These are phyloP conservation scores for Saccharomyces eubayanus DNA, from an alignment of 805 yeast genomes.

Conservation along the genomic window DNA sequence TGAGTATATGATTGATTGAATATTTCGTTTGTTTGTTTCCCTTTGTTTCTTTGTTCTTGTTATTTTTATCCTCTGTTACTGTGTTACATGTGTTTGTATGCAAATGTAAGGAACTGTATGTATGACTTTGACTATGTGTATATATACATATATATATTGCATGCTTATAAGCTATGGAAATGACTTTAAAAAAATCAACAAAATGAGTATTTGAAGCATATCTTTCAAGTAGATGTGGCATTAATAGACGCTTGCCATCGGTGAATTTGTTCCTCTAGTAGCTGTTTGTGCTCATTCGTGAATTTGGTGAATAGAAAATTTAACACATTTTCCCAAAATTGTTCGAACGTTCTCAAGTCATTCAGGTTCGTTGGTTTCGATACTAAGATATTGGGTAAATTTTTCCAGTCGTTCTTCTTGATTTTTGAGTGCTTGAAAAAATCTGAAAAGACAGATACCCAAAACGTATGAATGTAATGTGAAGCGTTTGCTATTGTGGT, in stretches of 20 bases:
- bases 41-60: not conserved
- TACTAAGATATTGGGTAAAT: conserved; percentile 16
- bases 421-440: conserved; percentile 32
- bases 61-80: not conserved
- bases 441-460: conserved; percentile 51
- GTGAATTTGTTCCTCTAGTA: not conserved
- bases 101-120: not conserved
- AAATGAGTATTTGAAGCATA: not conserved
- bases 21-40: not conserved
- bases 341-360: conserved; percentile 35
- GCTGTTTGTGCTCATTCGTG: not conserved
- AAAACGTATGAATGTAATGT: conserved; percentile 36
- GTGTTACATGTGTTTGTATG: not conserved
- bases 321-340: conserved; percentile 40
- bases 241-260: not conserved
- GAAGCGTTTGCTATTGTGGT: conserved; percentile 37
- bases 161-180: not conserved
- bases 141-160: not conserved
- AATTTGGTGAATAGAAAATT: not conserved
- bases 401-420: conserved; percentile 20
- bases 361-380: conserved; percentile 25
- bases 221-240: not conserved
- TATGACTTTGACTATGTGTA: not conserved
- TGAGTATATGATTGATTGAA: not conserved
- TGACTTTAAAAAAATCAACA: not conserved